Evolutionary conservation across 2,329 filamentous ascomycete species (phyloP).

Genomic region (Trichoderma sp.): DNA sequence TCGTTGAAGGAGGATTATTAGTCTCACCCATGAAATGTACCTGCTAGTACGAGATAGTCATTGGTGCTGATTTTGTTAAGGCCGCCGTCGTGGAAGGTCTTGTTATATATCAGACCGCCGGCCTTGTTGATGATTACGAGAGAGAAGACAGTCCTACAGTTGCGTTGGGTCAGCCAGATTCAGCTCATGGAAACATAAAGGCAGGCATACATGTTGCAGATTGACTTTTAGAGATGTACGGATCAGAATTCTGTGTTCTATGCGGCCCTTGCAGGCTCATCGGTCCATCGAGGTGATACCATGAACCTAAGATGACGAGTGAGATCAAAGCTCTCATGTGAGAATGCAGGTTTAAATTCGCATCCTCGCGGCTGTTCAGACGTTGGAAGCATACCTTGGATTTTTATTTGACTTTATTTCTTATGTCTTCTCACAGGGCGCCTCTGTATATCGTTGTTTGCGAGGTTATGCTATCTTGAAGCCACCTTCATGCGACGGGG

Average conservation of each 20-base stretch:
- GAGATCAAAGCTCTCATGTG: constrained; percentile 1
- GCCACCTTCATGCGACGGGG: constrained; percentile 21
- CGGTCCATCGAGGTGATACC: constrained; percentile 28
- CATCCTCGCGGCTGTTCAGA: neutral
- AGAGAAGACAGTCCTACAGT: constrained; percentile 82
- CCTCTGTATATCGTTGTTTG: neutral
- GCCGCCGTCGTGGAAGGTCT: constrained; percentile 83
- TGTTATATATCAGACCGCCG: constrained; percentile 93
- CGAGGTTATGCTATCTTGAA: neutral
- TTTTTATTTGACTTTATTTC: neutral
- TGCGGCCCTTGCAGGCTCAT: constrained; percentile 30
- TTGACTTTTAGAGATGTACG: neutral
- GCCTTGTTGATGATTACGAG: constrained; percentile 99
- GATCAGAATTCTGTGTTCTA: neutral
- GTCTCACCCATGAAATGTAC: constrained; percentile 89
- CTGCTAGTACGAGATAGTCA: constrained; percentile 94
- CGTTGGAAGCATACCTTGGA: constrained; percentile 2
- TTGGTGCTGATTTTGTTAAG: constrained; percentile 90
- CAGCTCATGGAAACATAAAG: neutral
- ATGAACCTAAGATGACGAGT: constrained; percentile 23
- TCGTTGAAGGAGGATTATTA: constrained; percentile 16
- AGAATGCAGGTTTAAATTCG: neutral
- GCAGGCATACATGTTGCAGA: constrained; percentile 21
- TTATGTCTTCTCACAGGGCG: neutral
- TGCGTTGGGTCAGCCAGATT: neutral